These are phyloP conservation scores for Pseudogymnoascus sp. DNA, from an alignment of 2,329 filamentous ascomycete genomes.

Conservation along the genomic window DNA sequence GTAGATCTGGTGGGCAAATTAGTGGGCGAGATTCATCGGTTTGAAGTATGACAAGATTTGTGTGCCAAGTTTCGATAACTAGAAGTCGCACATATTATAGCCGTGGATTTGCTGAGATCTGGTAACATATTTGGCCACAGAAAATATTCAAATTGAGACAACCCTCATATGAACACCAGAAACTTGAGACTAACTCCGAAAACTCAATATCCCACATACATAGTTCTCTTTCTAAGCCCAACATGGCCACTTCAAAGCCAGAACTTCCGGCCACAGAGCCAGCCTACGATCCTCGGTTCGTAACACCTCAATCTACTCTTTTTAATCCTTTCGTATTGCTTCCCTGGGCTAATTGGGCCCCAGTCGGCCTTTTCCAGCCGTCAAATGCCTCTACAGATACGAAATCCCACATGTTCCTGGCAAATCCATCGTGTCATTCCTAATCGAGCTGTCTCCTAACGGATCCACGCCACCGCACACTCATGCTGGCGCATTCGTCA, in stretches of 20 bases:
- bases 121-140: neutral
- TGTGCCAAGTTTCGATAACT: neutral
- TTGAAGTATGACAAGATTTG: neutral
- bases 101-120: neutral
- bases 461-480: slow-evolving; percentile 37
- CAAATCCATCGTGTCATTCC: slow-evolving; percentile 34
- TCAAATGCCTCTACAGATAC: slow-evolving; percentile 18
- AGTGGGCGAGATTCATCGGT: neutral
- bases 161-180: neutral
- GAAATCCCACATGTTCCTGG: slow-evolving; percentile 33
- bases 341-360: neutral
- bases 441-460: slow-evolving; percentile 31
- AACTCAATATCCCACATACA: neutral
- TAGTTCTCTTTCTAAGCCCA: neutral
- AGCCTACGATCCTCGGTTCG: neutral
- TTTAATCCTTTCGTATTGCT: neutral
- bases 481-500: slow-evolving; percentile 36
- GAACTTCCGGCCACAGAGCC: neutral
- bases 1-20: neutral
- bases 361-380: slow-evolving; percentile 13
- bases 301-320: neutral
- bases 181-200: neutral
- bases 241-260: neutral
- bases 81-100: neutral
- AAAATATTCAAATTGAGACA: neutral